A percentile compares a stretch with the other conserved stretches of the same genome.
Evolutionary conservation across 2,329 filamentous ascomycete genomes (phyloP).

Genomic region (Cryphonectria carpinicola): DNA sequence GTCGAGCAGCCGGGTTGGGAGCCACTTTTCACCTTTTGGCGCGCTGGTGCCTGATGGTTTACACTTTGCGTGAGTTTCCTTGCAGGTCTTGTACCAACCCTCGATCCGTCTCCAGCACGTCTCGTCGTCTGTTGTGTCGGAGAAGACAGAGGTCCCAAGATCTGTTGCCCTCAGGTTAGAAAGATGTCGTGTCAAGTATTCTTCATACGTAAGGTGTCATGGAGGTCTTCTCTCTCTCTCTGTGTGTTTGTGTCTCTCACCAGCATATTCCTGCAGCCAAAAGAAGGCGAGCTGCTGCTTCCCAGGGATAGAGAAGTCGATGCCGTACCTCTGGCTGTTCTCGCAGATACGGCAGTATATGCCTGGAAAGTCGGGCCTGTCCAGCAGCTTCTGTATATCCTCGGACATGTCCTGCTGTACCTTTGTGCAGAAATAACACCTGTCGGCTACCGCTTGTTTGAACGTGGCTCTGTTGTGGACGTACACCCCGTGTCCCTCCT

Average conservation of each 20-base stretch:
- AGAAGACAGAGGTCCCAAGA: neutral
- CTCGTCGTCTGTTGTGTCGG: constrained; percentile 1
- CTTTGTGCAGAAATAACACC: constrained; percentile 10
- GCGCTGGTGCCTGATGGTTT: neutral
- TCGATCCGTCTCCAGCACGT: constrained; percentile 8
- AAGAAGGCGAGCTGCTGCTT: constrained; percentile 1
- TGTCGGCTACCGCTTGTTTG: neutral
- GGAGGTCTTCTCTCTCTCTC: neutral
- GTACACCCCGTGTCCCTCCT: neutral
- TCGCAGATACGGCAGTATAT: constrained; percentile 5
- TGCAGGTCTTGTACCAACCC: constrained; percentile 1
- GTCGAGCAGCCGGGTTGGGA: constrained; percentile 4
- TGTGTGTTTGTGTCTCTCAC: neutral
- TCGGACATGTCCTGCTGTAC: neutral
- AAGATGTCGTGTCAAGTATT: neutral
- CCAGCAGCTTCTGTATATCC: neutral
- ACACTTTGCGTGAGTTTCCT: neutral
- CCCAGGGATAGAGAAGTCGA: constrained; percentile 7
- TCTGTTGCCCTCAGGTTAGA: neutral
- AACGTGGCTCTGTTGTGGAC: constrained; percentile 3
- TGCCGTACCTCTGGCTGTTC: neutral
- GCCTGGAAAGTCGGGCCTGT: neutral
- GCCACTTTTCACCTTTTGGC: neutral
- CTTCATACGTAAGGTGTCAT: neutral
- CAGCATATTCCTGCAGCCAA: constrained; percentile 1